These are phyloP conservation scores for Ophiosphaerella korrae DNA, from an alignment of 2,329 filamentous ascomycete genomes.

Conservation along the genomic window DNA sequence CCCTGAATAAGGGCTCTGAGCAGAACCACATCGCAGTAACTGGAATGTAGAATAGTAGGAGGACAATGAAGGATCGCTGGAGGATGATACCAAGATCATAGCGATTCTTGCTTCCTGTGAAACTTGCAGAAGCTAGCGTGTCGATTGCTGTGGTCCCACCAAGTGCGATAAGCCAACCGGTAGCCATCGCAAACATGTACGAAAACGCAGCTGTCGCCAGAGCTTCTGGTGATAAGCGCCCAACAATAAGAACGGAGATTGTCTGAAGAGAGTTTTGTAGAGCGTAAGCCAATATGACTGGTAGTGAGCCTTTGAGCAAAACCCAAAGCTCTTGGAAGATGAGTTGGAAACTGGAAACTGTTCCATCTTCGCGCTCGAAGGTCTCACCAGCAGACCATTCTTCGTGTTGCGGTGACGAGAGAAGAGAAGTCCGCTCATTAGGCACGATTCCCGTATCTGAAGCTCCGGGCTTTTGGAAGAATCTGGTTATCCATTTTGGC, in stretches of 20 bases:
- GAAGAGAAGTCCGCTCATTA: slow-evolving; percentile 51
- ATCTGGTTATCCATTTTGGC: slow-evolving; percentile 34
- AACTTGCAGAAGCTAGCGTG: slow-evolving; percentile 80
- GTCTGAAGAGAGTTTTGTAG: slow-evolving; percentile 87
- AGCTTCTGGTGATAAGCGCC: slow-evolving; percentile 77
- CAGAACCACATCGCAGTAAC: slow-evolving; percentile 76
- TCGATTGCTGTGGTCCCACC: slow-evolving; percentile 87
- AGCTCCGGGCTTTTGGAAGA: slow-evolving; percentile 29
- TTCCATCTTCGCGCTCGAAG: slow-evolving; percentile 46
- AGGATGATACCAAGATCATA: slow-evolving; percentile 78
- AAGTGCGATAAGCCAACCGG: slow-evolving; percentile 83
- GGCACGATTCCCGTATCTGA: slow-evolving; percentile 30
- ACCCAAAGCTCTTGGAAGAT: slow-evolving; percentile 67
- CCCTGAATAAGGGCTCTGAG: slow-evolving; percentile 74
- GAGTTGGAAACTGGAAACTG: slow-evolving; percentile 42
- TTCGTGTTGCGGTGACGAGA: slow-evolving; percentile 48
- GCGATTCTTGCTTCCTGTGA: slow-evolving; percentile 79
- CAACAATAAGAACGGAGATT: slow-evolving; percentile 78
- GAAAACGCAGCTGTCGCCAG: slow-evolving; percentile 83
- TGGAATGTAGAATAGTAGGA: slow-evolving; percentile 73
- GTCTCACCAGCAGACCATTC: slow-evolving; percentile 44
- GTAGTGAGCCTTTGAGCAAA: slow-evolving; percentile 70
- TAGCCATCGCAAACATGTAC: slow-evolving; percentile 93
- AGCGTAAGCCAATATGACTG: slow-evolving; percentile 83
- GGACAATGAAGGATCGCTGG: slow-evolving; percentile 75